Evolutionary conservation across 2,329 filamentous ascomycete genomes (phyloP), one percentile per base, ranked within the genome.

Genomic region (Botrytis medusae): DNA sequence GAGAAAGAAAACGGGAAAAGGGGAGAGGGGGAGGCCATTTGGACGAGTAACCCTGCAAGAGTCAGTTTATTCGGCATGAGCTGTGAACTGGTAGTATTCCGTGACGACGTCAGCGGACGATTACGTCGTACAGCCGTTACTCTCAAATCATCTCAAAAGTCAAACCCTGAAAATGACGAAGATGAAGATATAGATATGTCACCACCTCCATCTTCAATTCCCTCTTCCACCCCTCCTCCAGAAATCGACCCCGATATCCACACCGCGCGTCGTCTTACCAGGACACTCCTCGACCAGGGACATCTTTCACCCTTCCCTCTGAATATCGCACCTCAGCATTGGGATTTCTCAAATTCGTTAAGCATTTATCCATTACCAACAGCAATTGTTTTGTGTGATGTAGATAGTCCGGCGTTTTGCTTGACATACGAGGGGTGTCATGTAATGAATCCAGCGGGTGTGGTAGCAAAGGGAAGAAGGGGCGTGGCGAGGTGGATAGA

Each of bases 351-450:
- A 0, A 86, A 89, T 8, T 85, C 92, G 4, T 82, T 98, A 76
- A 91, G 93, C 72, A 84, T 99, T 34, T 98, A 98, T 81, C 96
- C 95, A 14, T 83, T 98, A 42, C 96, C 96, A 2, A 95, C 93
- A 32, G 90, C 93, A 0, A 85, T 98, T 79, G 89, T 97, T 25
- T 83, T 99, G 6, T 91, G 94, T 2, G 96, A 99, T 83, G 86
- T 92, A 0, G 93, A 95, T 60, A 91, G 92, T 16, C 91, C 93
- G 22, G 87, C 94, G 0, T 99, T 97, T 79, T 92, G 92, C 71
- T 85, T 98, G 76, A 97, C 93, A 22, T 98, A 98, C 80, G 95
- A 97, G 82, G 95, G 95, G 0, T 98, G 96, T 80, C 93, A 96
- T 83, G 95, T 98, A 48, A 91, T 99, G 88, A 99, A 99, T 81